Evolutionary conservation across 441 rosid species (phyloP).

Genomic region (Euphorbia celastroides): DNA sequence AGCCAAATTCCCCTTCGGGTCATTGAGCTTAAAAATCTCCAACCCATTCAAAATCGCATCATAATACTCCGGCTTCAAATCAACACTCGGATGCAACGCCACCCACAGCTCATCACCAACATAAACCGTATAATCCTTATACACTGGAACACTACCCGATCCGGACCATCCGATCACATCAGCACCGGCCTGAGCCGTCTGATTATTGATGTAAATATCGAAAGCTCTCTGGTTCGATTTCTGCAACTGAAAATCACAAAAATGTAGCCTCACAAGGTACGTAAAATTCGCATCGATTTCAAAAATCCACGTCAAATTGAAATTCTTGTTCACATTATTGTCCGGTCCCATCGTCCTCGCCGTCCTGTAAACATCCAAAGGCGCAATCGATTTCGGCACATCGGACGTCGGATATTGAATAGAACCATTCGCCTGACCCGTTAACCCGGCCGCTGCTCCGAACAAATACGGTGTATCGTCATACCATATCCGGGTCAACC

Average conservation of each 20-base stretch:
- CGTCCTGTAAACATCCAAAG: constrained; percentile 46
- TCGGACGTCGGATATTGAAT: constrained; percentile 27
- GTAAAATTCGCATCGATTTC: constrained; percentile 51
- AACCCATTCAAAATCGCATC: constrained; percentile 61
- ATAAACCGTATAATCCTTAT: constrained; percentile 46
- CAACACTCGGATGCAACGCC: constrained; percentile 35
- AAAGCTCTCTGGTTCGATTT: constrained; percentile 54
- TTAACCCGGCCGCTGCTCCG: constrained; percentile 43
- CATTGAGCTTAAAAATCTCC: constrained; percentile 56
- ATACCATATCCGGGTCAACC: constrained; percentile 54
- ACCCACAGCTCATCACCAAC: constrained; percentile 37
- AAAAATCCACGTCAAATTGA: constrained; percentile 64
- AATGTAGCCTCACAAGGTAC: constrained; percentile 58
- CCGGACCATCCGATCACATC: constrained; percentile 61
- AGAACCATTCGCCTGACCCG: constrained; percentile 18
- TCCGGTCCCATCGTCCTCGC: constrained; percentile 53
- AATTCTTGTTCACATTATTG: constrained; percentile 30
- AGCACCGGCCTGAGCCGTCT: constrained; percentile 45
- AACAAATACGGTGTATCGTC: constrained; percentile 54
- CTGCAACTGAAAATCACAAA: constrained; percentile 37
- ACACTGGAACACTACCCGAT: constrained; percentile 34
- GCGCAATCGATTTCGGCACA: constrained; percentile 39
- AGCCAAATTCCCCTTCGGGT: constrained; percentile 34
- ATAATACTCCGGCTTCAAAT: constrained; percentile 37
- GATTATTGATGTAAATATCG: constrained; percentile 51